Evolutionary conservation across 805 yeast genomes (phyloP), one percentile per base, ranked within the genome.

Genomic region (Starmerella gropengiesseri): DNA sequence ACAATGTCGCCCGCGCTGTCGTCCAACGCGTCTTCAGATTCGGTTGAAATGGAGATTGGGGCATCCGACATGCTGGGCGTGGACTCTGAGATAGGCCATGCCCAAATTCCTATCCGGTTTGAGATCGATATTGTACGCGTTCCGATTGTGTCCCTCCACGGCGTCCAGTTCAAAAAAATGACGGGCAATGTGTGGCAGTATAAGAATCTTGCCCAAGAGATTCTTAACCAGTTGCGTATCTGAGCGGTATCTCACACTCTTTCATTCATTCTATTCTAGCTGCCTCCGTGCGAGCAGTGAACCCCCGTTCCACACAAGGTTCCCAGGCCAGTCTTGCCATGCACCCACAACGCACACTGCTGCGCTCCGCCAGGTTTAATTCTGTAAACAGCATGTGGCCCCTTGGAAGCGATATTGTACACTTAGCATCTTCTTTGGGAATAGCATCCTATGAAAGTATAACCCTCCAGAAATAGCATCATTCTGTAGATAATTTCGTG

Each of bases 131-230:
- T 87, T 49, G 96, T 87, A 31, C 86, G 86, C 59, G 93, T 87
- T 37, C 94, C 95, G 35, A 70, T 87, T 51, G 81, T 87, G 42
- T 85, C 93, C 4, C 68, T 89, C 46, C 86, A 81, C 51, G 97
- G 97, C 62, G 87, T 87, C 37, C 96, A 89, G 60, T 86, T 87
- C 67, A 89, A 89, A 69, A 87, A 87, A 60, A 71, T 87, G 23
- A 72, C 82, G 45, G 97, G 97, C 56, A 86, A 89, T 60, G 84
- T 95, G 1, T 87, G 96, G 96, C 75, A 81, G 64, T 87, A 87
- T 64, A 87, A 89, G 66, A 78, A 86, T 8, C 68, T 87, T 57
- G 96, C 96, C 2, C 78, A 89, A 42, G 84, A 78, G 59, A 81
- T 87, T 38, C 71, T 87, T 61, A 70, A 71, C 46, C 81, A 81